Evolutionary conservation across 2,329 filamentous ascomycete species (phyloP).

Genomic region (Ilyonectria sp.): DNA sequence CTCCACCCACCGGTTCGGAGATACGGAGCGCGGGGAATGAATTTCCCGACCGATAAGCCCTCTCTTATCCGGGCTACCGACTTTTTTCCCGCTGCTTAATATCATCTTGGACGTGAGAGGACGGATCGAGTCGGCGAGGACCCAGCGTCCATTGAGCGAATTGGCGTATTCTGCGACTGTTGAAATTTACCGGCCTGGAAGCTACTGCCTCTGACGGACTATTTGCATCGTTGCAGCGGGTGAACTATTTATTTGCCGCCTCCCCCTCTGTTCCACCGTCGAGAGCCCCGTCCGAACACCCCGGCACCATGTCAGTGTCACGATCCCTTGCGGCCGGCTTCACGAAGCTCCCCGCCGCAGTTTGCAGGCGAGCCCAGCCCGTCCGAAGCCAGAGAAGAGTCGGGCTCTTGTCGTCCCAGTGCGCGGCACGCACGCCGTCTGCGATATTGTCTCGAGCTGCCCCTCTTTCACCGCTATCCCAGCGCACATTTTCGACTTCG

Average conservation of each 20-base stretch:
- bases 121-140: conserved; percentile 43
- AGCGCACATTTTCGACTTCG: conserved; percentile 77
- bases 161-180: conserved; percentile 41
- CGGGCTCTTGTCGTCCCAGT: conserved; percentile 21
- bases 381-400: conserved; percentile 37
- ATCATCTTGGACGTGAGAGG: conserved; percentile 52
- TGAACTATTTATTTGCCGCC: conserved; percentile 5
- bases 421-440: conserved; percentile 42
- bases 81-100: conserved; percentile 49
- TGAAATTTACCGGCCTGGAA: conserved; percentile 32
- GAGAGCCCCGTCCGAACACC: conserved; percentile 31
- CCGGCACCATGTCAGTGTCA: conserved; percentile 51
- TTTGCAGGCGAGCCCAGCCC: conserved; percentile 50
- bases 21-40: conserved; percentile 52
- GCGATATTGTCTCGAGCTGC: conserved; percentile 19
- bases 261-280: conserved; percentile 15
- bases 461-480: conserved; percentile 39
- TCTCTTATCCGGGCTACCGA: conserved; percentile 47
- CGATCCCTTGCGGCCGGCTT: conserved; percentile 53
- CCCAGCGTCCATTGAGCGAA: conserved; percentile 48
- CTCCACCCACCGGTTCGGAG: conserved; percentile 42
- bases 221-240: conserved; percentile 20
- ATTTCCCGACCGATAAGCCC: conserved; percentile 53
- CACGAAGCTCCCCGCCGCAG: conserved; percentile 50
- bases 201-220: conserved; percentile 15